Base-by-base conservation (phyloP, 139 green algal genomes). In the Chlorella sp. region DNA sequence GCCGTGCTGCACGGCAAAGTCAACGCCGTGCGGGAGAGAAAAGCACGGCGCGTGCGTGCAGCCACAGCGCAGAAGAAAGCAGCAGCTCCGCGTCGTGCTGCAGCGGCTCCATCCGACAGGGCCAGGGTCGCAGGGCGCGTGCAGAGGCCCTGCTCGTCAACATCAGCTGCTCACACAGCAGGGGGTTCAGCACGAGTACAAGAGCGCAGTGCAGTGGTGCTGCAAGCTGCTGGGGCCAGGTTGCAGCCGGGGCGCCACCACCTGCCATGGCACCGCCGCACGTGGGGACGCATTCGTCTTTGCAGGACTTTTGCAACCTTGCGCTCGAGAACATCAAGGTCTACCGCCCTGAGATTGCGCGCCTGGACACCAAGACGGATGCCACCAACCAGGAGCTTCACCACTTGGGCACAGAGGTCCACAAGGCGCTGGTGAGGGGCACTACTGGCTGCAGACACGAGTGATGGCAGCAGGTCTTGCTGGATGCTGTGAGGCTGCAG, bases 241-340 rank as follows among this genome's bases (percentile, higher is more conserved):
- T n/a, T n/a, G n/a, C n/a, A n/a, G n/a, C n/a, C n/a, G n/a, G n/a
- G n/a, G n/a, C n/a, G n/a, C n/a, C n/a, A n/a, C n/a, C n/a, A n/a
- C 42, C 42, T 55, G 42, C 42, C 42, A 55, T 55, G 10, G 10
- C 17, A 55, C 42, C 42, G 42, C 42, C 17, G 42, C 42, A 55
- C 17, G 42, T 55, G 42, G 10, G 10, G 17, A 17, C 17, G 42
- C 42, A 55, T 55, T 10, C 17, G 42, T 17, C 42, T 17, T 55
- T 55, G 42, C 42, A 55, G 55, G 55, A 64, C 24, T 64, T 64
- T 20, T 64, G 55, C 24, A 29, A 27, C 22, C 55, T 64, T 31
- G 55, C 55, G 14, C 24, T 64, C 4, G 55, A 64, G 22, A 64
- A 27, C 20, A 64, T 64, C 55, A 64, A 64, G 55, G 55, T 64